Percentiles rank a stretch among this genome's conserved stretches.
Conservation (phyloP, 1,284 basidiomycete species). For the Wolfiporia cocos region DNA sequence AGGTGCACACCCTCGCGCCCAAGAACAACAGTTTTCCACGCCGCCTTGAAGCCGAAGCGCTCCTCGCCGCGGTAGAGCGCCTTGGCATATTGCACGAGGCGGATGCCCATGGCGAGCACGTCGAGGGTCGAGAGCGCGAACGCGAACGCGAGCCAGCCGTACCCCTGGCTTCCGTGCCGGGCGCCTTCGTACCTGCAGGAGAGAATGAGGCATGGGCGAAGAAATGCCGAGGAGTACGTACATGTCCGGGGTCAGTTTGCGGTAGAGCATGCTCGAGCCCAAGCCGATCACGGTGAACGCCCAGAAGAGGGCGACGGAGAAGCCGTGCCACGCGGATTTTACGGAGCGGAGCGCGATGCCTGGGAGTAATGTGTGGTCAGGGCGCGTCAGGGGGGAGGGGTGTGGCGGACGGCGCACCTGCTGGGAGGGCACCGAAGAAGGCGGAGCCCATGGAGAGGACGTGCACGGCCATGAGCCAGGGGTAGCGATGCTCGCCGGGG, state of each 20-base stretch:
- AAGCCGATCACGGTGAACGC: slow-evolving; percentile 49
- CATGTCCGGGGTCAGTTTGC: slow-evolving; percentile 75
- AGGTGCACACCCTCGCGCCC: slow-evolving; percentile 32
- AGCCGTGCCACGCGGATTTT: slow-evolving; percentile 54
- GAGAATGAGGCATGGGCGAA: neutral
- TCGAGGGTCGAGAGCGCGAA: slow-evolving; percentile 56
- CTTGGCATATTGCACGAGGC: slow-evolving; percentile 41
- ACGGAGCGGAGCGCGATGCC: slow-evolving; percentile 72
- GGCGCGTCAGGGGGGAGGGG: slow-evolving; percentile 5
- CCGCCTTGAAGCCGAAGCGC: slow-evolving; percentile 37
- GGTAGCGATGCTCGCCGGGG: slow-evolving; percentile 41
- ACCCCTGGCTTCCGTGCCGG: slow-evolving; percentile 54
- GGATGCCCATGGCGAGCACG: slow-evolving; percentile 38
- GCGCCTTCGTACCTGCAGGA: slow-evolving; percentile 58
- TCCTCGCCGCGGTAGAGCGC: slow-evolving; percentile 30
- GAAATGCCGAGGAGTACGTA: slow-evolving; percentile 33
- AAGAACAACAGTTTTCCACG: slow-evolving; percentile 53
- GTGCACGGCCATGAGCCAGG: slow-evolving; percentile 63
- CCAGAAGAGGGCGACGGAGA: slow-evolving; percentile 57
- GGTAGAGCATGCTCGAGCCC: slow-evolving; percentile 58
- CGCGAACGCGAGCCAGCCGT: slow-evolving; percentile 45
- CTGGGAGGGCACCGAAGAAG: slow-evolving; percentile 72
- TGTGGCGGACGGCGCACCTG: slow-evolving; percentile 40
- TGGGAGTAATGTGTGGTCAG: slow-evolving; percentile 22
- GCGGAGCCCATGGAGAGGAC: slow-evolving; percentile 62